Percentiles rank a stretch among this genome's conserved stretches.
Evolutionary conservation across 2,329 filamentous ascomycete genomes (phyloP).

Genomic region (Paecilomyces formosus): DNA sequence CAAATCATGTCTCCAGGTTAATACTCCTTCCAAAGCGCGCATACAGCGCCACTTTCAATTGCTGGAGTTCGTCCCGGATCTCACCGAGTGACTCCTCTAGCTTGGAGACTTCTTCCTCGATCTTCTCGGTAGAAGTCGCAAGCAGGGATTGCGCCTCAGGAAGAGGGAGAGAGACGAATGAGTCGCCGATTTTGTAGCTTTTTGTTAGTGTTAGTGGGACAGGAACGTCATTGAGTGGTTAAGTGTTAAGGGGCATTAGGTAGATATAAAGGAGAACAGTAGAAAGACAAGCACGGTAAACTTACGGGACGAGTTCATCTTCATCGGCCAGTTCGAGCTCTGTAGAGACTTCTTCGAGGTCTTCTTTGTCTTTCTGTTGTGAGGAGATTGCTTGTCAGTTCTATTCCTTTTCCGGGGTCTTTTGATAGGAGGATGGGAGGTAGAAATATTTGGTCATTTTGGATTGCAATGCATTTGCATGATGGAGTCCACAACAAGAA

Average conservation of each 20-base stretch:
- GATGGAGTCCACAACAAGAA: neutral
- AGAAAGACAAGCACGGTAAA: slow-evolving; percentile 10
- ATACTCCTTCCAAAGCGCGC: slow-evolving; percentile 93
- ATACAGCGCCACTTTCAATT: slow-evolving; percentile 87
- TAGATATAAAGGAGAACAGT: neutral
- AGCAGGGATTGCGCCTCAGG: slow-evolving; percentile 83
- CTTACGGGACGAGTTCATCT: slow-evolving; percentile 84
- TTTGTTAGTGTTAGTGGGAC: slow-evolving; percentile 4
- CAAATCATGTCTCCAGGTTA: slow-evolving; percentile 75
- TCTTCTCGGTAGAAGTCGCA: slow-evolving; percentile 58
- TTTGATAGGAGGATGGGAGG: too few relatives aligned
- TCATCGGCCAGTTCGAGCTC: slow-evolving; percentile 95
- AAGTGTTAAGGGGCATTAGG: neutral
- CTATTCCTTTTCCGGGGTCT: slow-evolving; percentile 9
- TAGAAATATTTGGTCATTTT: neutral
- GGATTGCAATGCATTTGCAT: too few relatives aligned
- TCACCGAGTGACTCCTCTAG: slow-evolving; percentile 70
- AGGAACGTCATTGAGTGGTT: neutral
- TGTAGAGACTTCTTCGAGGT: slow-evolving; percentile 82
- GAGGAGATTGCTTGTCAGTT: slow-evolving; percentile 1
- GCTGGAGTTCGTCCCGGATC: slow-evolving; percentile 77
- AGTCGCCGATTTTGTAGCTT: slow-evolving; percentile 95
- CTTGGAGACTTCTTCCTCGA: slow-evolving; percentile 67
- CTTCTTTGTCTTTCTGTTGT: slow-evolving; percentile 93
- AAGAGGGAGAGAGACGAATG: slow-evolving; percentile 81